Evolutionary conservation across 2,329 filamentous ascomycete genomes (phyloP).

Genomic region (Pseudogymnoascus sp.): DNA sequence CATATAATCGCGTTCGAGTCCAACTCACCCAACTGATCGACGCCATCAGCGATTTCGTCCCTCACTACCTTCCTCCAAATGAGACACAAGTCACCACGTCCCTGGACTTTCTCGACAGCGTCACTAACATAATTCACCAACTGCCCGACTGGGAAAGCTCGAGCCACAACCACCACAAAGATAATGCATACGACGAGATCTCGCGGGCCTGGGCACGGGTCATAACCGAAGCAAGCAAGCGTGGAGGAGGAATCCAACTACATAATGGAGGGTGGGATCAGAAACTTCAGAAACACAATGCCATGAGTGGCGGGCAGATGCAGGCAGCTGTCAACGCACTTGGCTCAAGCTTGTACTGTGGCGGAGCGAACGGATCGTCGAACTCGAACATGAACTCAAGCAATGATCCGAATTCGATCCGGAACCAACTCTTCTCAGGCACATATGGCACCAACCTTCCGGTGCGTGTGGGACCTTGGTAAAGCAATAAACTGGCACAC

Average conservation of each 20-base stretch:
- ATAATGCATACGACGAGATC: conserved; percentile 93
- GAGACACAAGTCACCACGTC: conserved; percentile 78
- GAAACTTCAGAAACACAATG: conserved; percentile 76
- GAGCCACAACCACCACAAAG: conserved; percentile 84
- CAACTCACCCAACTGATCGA: conserved; percentile 74
- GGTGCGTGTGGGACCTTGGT: conserved; percentile 56
- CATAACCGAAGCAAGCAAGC: conserved; percentile 82
- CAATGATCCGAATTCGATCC: conserved; percentile 46
- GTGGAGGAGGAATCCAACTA: conserved; percentile 80
- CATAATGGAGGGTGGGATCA: conserved; percentile 92
- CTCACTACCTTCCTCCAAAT: conserved; percentile 86
- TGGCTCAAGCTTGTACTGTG: conserved; percentile 68
- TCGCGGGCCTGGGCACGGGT: conserved; percentile 88
- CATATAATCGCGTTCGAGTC: conserved; percentile 85
- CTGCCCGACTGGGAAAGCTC: conserved; percentile 87
- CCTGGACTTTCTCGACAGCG: conserved; percentile 78
- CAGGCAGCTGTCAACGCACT: conserved; percentile 72
- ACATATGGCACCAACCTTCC: conserved; percentile 44
- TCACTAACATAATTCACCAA: conserved; percentile 80
- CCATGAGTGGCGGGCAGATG: conserved; percentile 74
- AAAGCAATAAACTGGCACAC: conserved; percentile 21
- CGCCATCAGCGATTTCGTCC: conserved; percentile 86
- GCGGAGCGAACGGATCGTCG: conserved; percentile 38
- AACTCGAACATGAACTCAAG: conserved; percentile 16
- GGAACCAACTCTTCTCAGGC: conserved; percentile 53